These are phyloP conservation scores for Ascochyta rabiei DNA, from an alignment of 2,329 filamentous ascomycete genomes.

Conservation along the genomic window DNA sequence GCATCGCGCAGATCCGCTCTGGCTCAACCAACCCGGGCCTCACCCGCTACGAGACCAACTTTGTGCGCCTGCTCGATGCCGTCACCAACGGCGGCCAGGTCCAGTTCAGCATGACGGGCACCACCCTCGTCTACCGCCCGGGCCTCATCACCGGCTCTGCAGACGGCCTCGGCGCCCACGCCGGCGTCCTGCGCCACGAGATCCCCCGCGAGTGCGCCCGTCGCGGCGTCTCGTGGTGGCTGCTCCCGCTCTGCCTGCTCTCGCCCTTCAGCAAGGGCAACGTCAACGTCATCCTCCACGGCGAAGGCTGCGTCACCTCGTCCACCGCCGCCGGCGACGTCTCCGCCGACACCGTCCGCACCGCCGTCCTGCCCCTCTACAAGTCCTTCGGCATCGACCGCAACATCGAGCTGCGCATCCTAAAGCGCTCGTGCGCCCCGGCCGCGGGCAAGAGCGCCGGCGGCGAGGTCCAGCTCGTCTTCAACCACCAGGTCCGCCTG, in stretches of 20 bases:
- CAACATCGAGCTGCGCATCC: constrained; percentile 81
- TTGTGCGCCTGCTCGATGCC: constrained; percentile 90
- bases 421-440: constrained; percentile 72
- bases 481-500: constrained; percentile 89
- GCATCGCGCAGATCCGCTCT: constrained; percentile 92
- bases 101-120: constrained; percentile 96
- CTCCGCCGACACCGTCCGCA: constrained; percentile 90
- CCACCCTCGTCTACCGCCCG: constrained; percentile 87
- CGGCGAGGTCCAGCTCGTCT: constrained; percentile 90
- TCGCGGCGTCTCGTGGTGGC: constrained; percentile 87
- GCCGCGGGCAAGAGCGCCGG: constrained; percentile 80
- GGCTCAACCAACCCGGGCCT: constrained; percentile 88
- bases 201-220: constrained; percentile 77
- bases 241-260: constrained; percentile 85
- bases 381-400: constrained; percentile 88
- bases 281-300: constrained; percentile 87
- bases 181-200: constrained; percentile 79
- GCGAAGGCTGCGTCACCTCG: constrained; percentile 89
- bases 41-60: constrained; percentile 90
- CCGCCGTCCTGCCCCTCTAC: constrained; percentile 88
- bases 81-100: constrained; percentile 94
- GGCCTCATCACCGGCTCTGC: constrained; percentile 89
- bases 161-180: constrained; percentile 73
- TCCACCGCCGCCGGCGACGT: constrained; percentile 84
- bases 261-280: constrained; percentile 92